Percentiles rank a stretch among this genome's conserved stretches.
phyloP scores from a whole-genome alignment of 345 rosid genomes.

The Sisymbrium altissimum region DNA sequence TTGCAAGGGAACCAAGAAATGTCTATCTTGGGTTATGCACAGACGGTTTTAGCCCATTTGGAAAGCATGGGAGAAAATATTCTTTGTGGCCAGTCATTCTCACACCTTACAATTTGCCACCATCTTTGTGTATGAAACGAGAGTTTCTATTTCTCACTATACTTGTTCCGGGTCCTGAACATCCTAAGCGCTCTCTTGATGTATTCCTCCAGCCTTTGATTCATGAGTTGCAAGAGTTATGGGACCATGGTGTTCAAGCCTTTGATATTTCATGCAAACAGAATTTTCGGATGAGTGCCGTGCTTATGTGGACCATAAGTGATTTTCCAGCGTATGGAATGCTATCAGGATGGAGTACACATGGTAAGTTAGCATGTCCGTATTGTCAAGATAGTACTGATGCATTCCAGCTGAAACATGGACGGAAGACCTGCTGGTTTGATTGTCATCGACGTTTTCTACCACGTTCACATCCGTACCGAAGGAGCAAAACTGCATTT shows the following conservation, averaged over 20 bases:
- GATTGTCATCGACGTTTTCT: neutral
- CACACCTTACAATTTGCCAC: neutral
- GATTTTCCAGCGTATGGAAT: neutral
- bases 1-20: neutral
- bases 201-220: neutral
- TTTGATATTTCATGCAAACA: neutral
- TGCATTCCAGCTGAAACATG: neutral
- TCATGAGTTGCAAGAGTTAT: neutral
- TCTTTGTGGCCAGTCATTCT: neutral
- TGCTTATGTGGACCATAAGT: neutral
- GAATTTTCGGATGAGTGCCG: neutral
- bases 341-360: neutral
- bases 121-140: neutral
- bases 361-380: neutral
- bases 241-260: neutral
- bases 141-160: neutral
- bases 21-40: neutral
- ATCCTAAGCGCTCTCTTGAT: neutral
- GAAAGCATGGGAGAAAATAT: neutral
- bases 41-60: neutral
- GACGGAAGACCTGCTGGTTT: neutral
- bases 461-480: neutral
- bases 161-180: neutral
- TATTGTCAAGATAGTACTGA: neutral
- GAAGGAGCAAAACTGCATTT: neutral